Conservation (phyloP, 2,329 filamentous ascomycete species). For the Pseudocercospora eumusae region DNA sequence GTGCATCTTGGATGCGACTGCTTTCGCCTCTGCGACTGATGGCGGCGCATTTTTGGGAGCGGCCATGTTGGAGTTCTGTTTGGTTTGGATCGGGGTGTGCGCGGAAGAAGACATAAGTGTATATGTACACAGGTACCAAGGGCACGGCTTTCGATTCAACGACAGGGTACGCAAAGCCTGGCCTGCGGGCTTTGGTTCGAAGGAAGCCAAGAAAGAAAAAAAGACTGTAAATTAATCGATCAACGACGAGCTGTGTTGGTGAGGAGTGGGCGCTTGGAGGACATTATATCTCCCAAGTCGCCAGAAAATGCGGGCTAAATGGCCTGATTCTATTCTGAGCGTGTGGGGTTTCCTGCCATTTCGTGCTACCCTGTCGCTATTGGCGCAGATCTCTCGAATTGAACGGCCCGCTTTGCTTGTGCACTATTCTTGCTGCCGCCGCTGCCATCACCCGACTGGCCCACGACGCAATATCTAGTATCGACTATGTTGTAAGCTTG, state of each 20-base stretch:
- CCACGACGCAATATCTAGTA: conserved; percentile 28
- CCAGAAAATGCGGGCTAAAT: conserved; percentile 45
- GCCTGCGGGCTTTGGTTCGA: conserved; percentile 49
- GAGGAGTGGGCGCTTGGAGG: conserved; percentile 40
- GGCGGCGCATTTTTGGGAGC: conserved; percentile 51
- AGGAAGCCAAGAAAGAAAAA: conserved; percentile 39
- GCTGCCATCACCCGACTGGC: conserved; percentile 28
- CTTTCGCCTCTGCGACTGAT: conserved; percentile 52
- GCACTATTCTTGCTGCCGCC: conserved; percentile 32
- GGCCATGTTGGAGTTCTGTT: conserved; percentile 49
- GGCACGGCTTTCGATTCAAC: conserved; percentile 40
- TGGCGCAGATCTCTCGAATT: conserved; percentile 33
- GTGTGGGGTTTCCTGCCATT: conserved; percentile 30
- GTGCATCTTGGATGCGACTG: conserved; percentile 80
- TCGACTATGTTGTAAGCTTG: conserved; percentile 23
- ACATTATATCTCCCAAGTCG: conserved; percentile 52
- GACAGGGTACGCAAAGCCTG: conserved; percentile 51
- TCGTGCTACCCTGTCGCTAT: conserved; percentile 29
- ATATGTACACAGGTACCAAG: conserved; percentile 45
- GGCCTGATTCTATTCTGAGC: conserved; percentile 50
- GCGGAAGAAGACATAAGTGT: conserved; percentile 50
- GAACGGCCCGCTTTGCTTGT: conserved; percentile 26
- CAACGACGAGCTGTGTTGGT: conserved; percentile 42
- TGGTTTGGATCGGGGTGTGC: conserved; percentile 44
- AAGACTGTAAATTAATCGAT: conserved; percentile 52